Base-by-base conservation (phyloP, 2,329 filamentous ascomycete species). In the Clarireedia sp. region DNA sequence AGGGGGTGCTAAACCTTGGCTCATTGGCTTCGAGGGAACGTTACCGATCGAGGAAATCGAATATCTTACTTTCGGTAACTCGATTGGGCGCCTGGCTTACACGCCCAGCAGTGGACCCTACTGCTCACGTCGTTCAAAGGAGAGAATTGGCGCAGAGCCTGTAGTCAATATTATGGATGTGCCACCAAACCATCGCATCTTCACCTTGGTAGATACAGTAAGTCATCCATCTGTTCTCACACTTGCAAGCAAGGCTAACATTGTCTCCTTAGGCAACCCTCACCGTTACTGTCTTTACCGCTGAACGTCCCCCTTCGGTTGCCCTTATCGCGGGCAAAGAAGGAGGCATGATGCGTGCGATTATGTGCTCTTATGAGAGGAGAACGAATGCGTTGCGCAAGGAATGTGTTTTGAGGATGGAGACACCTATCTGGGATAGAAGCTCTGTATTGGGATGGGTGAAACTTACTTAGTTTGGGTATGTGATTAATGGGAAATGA, bases 291-390 rank as follows among this genome's bases (percentile, higher is more conserved):
- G 61, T 70, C n/a, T 68, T 70, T 47, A 57, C 62, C n/a, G 65
- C 68, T 1, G 62, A 64, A 51, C 62, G 67, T 29, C 68, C 67
- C 14, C 68, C 68, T 2, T 64, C 64, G 0, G 68, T 69, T 3
- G 67, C 66, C 2, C 52, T 71, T 44, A 55, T 70, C 10, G 65
- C 62, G 36, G 69, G 67, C 6, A 64, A 64, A 17, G 68, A 71
- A 54, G 67, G 68, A 2, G 69, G 68, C 2, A 71, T 69, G 67
- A 37, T 67, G 37, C 62, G 67, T 7, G 63, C 66, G 1, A 60
- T 70, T 12, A 43, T 69, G 10, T 70, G 66, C 37, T 60, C 59
- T 19, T 64, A 59, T 26, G 54, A 57, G 54, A 44, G 48, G 40
- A 37, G 48, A 6, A 59, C 51, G 8, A 55, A 62, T 24, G 44